Evolutionary conservation across 164 flowering plant species (phyloP), one percentile per base, ranked within the genome.

Genomic region (Piper longum): DNA sequence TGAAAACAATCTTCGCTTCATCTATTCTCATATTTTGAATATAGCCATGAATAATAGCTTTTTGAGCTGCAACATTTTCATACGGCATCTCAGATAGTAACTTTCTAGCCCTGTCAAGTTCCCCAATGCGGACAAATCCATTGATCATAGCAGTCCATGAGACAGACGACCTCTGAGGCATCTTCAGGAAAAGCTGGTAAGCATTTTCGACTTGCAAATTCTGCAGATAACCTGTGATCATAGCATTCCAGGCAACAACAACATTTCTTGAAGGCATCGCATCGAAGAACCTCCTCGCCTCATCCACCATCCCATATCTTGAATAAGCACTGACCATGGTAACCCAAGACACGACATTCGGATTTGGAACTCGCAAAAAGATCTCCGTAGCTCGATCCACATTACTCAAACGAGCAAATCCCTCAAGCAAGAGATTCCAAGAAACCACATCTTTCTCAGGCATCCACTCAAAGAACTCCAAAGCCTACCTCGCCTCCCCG

Each of bases 161-260:
- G 16, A 64, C 59, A 41, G 67, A 69, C 54, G 59, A 52, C 54
- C 59, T 59, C 59, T 54, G 63, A 3, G 71, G 71, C 63, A 68
- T 68, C 52, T 63, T 57, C 18, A 16, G 52, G 52, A 68, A 68
- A 40, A 63, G 42, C 36, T 5, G 19, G 57, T 57, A 41, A 51
- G 42, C 71, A 55, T 68, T 66, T 14, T 55, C 60, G 9, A 69
- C 41, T 42, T 42, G 59, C 1, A 26, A 42, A 60, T 64, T 69
- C 63, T 69, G 67, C 60, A 69, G 59, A 59, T 69, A 69, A 51
- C 64, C 71, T 0, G 71, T 17, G 5, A 64, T 54, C 71, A 64
- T 69, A 11, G 71, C 67, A 69, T 69, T 69, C 67, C 71, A 69
- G 8, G 71, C 64, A 45, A 68, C 66, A 45, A 68, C 66, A 56